These are phyloP conservation scores for Aspergillus sp. DNA, from an alignment of 2,329 filamentous ascomycete genomes.

Conservation along the genomic window DNA sequence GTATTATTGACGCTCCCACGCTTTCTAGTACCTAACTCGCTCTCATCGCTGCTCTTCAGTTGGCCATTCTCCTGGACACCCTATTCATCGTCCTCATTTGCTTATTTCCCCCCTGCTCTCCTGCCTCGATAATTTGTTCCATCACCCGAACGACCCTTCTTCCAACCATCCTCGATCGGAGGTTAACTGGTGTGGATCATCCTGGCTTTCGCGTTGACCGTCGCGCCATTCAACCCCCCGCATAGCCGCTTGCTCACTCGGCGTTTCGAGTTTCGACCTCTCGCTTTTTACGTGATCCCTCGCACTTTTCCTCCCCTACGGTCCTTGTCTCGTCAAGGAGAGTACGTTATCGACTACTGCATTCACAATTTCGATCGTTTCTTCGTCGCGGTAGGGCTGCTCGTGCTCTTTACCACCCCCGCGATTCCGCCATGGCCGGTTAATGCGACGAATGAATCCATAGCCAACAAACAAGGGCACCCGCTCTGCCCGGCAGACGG, in stretches of 20 bases:
- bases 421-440: constrained; percentile 37
- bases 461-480: constrained; percentile 40
- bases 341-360: background rate
- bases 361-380: constrained; percentile 3
- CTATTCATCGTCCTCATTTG: background rate
- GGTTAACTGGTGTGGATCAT: constrained; percentile 28
- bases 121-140: background rate
- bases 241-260: constrained; percentile 22
- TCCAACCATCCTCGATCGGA: constrained; percentile 16
- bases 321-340: background rate
- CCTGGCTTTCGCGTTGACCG: constrained; percentile 24
- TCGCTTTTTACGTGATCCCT: constrained; percentile 16
- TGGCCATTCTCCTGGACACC: background rate
- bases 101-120: background rate
- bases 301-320: constrained; percentile 1
- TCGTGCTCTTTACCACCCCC: constrained; percentile 14
- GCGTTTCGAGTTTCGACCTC: constrained; percentile 10
- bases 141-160: background rate
- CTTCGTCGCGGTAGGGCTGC: constrained; percentile 22
- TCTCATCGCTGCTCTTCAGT: constrained; percentile 2
- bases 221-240: constrained; percentile 25
- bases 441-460: constrained; percentile 43
- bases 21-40: background rate
- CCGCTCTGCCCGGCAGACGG: constrained; percentile 47
- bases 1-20: constrained; percentile 1